phyloP scores from a whole-genome alignment of 2,329 filamentous ascomycete genomes.

The Capronia americana region DNA sequence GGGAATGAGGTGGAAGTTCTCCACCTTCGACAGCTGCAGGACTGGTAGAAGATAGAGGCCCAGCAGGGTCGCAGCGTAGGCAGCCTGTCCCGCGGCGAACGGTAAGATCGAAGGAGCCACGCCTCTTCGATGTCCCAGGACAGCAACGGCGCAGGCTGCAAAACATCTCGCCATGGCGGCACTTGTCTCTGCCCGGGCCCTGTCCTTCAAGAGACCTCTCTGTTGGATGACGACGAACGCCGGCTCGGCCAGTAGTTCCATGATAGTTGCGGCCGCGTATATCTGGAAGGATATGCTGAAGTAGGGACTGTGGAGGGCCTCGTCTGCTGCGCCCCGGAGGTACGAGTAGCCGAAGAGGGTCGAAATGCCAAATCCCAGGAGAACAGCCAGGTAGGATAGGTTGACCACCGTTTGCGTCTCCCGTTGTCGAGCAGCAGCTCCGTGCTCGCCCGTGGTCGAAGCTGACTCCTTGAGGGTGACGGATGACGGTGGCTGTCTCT shows the following conservation, averaged over 20 bases:
- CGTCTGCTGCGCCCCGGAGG: constrained; percentile 59
- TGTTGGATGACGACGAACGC: constrained; percentile 88
- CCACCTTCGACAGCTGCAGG: constrained; percentile 59
- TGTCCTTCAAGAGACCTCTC: constrained; percentile 76
- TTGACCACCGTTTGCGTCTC: constrained; percentile 79
- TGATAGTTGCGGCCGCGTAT: constrained; percentile 63
- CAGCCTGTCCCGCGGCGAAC: constrained; percentile 85
- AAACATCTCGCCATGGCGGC: constrained; percentile 80
- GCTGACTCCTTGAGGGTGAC: constrained; percentile 16
- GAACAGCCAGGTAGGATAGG: constrained; percentile 78
- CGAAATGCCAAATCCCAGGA: constrained; percentile 70
- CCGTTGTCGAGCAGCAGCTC: constrained; percentile 33
- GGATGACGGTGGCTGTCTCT: constrained; percentile 66
- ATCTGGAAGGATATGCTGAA: constrained; percentile 63
- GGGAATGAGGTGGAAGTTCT: constrained; percentile 73
- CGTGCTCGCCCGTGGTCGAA: constrained; percentile 30
- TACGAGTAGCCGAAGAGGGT: constrained; percentile 72
- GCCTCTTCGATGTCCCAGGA: constrained; percentile 55
- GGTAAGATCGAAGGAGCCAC: constrained; percentile 76
- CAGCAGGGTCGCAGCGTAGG: constrained; percentile 73
- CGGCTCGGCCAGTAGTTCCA: constrained; percentile 86
- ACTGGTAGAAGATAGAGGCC: constrained; percentile 72
- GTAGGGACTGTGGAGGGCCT: constrained; percentile 65
- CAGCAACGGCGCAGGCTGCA: constrained; percentile 72
- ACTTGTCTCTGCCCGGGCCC: constrained; percentile 81